phyloP scores from a whole-genome alignment of 2,329 filamentous ascomycete genomes.

The Monosporascus sp. region DNA sequence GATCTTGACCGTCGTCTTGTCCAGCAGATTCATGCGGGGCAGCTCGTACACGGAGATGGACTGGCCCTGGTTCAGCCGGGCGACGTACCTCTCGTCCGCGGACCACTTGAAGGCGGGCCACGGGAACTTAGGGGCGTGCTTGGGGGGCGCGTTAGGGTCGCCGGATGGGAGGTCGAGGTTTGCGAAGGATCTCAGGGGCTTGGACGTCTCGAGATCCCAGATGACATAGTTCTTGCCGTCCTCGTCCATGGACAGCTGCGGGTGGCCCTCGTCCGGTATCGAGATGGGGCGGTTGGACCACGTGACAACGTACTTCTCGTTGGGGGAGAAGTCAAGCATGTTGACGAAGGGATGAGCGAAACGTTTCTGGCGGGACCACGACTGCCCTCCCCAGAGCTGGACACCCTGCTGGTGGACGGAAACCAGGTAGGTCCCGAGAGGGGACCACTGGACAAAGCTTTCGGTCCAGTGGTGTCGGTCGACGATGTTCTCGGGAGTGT shows the following conservation, averaged over 20 bases:
- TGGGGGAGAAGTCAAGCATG: conserved; percentile 90
- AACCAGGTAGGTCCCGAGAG: conserved; percentile 85
- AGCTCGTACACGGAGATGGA: conserved; percentile 90
- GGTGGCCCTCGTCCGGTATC: conserved; percentile 82
- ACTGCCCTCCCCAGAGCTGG: conserved; percentile 89
- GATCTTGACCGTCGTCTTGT: conserved; percentile 91
- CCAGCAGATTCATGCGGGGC: conserved; percentile 81
- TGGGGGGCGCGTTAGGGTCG: conserved; percentile 59
- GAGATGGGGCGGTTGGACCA: conserved; percentile 94
- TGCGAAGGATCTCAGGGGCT: conserved; percentile 87
- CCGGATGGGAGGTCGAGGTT: conserved; percentile 72
- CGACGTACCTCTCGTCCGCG: conserved; percentile 93
- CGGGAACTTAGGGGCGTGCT: conserved; percentile 77
- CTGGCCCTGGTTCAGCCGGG: conserved; percentile 79
- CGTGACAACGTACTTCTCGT: conserved; percentile 88
- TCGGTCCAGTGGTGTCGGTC: conserved; percentile 97
- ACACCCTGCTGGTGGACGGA: conserved; percentile 96
- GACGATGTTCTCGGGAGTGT: conserved; percentile 79
- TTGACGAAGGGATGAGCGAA: conserved; percentile 96
- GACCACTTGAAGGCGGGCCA: conserved; percentile 99
- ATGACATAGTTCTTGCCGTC: conserved; percentile 99
- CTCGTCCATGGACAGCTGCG: conserved; percentile 80
- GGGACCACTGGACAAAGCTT: conserved; percentile 97
- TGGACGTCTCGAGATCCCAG: conserved; percentile 88
- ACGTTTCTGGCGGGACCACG: conserved; percentile 84